Conservation (phyloP, 768 basidiomycete species). For the Rhodotorula graminis region DNA sequence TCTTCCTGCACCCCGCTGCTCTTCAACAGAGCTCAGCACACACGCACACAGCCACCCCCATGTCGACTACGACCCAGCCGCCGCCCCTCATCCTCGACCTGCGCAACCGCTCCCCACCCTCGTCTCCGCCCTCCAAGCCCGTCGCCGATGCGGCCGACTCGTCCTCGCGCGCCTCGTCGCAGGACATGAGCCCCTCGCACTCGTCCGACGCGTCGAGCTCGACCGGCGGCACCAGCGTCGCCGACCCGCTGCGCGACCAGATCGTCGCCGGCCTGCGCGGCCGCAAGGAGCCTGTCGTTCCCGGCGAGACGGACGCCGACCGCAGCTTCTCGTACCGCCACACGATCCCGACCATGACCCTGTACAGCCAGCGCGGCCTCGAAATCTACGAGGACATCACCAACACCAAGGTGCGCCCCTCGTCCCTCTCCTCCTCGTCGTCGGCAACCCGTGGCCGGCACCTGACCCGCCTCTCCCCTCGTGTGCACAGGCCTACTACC, state of each 20-base stretch:
- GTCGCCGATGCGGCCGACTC: background rate
- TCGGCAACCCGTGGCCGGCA: background rate
- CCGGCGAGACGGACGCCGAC: constrained; percentile 22
- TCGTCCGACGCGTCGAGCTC: background rate
- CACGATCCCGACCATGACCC: constrained; percentile 52
- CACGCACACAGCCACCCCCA: background rate
- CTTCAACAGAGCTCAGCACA: background rate
- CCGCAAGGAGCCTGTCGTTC: background rate
- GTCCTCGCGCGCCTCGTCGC: background rate
- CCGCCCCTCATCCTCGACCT: constrained; percentile 17
- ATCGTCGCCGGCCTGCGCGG: constrained; percentile 30
- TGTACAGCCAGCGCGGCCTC: constrained; percentile 83
- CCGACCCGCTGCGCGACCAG: constrained; percentile 23
- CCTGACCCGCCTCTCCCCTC: background rate
- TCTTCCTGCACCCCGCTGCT: background rate
- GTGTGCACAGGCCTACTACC: constrained; percentile 69
- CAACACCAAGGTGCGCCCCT: constrained; percentile 49
- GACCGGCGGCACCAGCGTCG: background rate
- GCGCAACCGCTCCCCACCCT: background rate
- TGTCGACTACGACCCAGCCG: background rate
- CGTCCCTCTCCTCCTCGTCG: background rate
- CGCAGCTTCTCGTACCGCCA: constrained; percentile 19
- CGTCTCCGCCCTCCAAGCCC: background rate
- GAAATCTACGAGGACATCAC: constrained; percentile 82
- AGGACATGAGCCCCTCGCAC: background rate